Conservation (phyloP, 306 rosid species). For the Oxytropis ochrocephala region DNA sequence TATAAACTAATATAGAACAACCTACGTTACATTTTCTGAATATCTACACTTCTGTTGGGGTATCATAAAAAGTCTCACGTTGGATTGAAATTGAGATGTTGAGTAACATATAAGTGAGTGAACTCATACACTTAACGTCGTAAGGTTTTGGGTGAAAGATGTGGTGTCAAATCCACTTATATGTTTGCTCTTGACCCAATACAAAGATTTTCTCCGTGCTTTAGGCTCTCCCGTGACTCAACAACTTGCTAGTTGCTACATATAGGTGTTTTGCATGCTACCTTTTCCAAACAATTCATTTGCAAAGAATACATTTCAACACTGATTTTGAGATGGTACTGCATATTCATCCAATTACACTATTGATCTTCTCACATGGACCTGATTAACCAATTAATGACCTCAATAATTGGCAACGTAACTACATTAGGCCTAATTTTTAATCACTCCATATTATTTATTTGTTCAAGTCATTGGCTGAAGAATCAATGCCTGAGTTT, state of each 20-base stretch:
- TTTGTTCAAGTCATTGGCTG: background rate
- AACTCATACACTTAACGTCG: too few relatives aligned
- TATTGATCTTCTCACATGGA: background rate
- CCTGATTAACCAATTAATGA: background rate
- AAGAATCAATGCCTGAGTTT: background rate
- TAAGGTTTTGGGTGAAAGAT: too few relatives aligned
- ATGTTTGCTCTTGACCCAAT: too few relatives aligned
- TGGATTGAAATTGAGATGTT: too few relatives aligned
- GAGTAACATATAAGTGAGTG: too few relatives aligned
- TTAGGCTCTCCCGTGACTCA: too few relatives aligned
- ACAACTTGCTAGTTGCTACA: background rate
- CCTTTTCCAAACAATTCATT: too few relatives aligned
- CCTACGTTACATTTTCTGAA: too few relatives aligned
- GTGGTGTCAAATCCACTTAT: too few relatives aligned
- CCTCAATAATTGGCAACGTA: conserved; percentile 16
- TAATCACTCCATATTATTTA: background rate
- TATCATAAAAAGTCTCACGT: too few relatives aligned
- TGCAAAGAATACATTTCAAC: background rate
- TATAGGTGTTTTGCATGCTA: conserved; percentile 6
- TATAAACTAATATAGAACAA: conserved; percentile 10
- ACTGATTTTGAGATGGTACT: background rate
- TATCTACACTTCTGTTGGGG: background rate
- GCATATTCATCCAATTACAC: background rate
- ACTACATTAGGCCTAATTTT: background rate
- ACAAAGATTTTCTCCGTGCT: too few relatives aligned